Conservation (phyloP, 2,329 filamentous ascomycete genomes). For the Malbranchea zuffiana region DNA sequence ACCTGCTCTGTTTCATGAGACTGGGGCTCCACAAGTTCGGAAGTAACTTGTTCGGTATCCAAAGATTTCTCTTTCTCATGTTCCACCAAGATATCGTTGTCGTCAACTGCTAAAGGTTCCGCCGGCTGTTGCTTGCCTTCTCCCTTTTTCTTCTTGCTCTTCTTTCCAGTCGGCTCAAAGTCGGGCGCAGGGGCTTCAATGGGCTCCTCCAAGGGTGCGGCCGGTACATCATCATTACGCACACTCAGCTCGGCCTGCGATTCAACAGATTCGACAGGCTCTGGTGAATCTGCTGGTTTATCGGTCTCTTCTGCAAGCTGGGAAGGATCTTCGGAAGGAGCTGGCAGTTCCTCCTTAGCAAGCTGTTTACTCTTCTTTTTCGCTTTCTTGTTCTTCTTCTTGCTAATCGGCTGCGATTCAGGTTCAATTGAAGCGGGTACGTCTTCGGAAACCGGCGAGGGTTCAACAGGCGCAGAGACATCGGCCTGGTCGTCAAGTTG, state of each 20-base stretch:
- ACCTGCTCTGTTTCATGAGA: too few relatives aligned
- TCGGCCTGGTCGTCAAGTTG: background rate
- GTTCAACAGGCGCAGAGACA: background rate
- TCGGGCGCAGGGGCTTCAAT: background rate
- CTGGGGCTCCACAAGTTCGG: too few relatives aligned
- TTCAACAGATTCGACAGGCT: too few relatives aligned
- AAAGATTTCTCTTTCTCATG: too few relatives aligned
- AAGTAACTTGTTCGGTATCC: too few relatives aligned
- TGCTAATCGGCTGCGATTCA: background rate
- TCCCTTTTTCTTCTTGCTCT: conserved; percentile 8
- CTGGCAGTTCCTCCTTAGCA: background rate
- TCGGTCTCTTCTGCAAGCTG: background rate
- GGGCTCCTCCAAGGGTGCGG: background rate
- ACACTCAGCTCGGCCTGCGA: too few relatives aligned
- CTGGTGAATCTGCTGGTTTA: too few relatives aligned
- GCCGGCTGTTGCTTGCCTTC: background rate
- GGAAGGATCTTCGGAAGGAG: background rate
- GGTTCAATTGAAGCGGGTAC: background rate
- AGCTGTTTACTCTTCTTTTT: too few relatives aligned
- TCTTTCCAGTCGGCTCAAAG: conserved; percentile 3
- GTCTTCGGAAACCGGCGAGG: background rate
- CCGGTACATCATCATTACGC: background rate
- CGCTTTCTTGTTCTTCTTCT: background rate
- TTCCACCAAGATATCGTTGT: too few relatives aligned
- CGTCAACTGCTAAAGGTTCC: conserved; percentile 1